Base-by-base conservation (phyloP, 1,284 basidiomycete species). In the Papiliotrema fonsecae region DNA sequence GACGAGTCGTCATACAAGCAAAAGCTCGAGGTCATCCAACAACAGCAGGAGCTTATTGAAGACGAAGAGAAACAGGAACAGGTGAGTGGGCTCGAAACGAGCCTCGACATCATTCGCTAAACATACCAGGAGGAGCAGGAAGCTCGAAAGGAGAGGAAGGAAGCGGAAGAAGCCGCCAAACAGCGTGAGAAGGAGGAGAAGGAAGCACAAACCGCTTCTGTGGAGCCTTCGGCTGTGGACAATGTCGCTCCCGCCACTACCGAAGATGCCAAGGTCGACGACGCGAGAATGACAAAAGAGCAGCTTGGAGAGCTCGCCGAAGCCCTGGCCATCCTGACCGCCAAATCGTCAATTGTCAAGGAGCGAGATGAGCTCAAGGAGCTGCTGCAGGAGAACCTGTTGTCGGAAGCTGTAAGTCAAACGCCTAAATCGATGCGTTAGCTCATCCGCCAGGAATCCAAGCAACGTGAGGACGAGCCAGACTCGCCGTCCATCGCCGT, bases 21-120 rank as follows among this genome's bases (percentile, higher is more conserved):
- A 78, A 92, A 94, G 75, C 82, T 98, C 51, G 94, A 97, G 61
- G 94, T 99, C 7, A 77, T 99, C 70, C 88, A 96, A 66, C 89
- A 99, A 70, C 94, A 98, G 74, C 91, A 98, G 71, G 94, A 98
- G 73, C 87, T 99, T 53, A 99, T 99, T 69, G 93, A 97, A 72
- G 94, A 97, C 70, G 94, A 98, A 75, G 85, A 93, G 57, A 94
- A 97, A 71, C 94, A 98, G 75, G 96, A 98, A 63, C 82, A 89
- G 73, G 72, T 69, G 27, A 42, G 54, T 49, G 6, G 27, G 14
- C n/a, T 14, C 31, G 16, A 6, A 24, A 13, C 47, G 16, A 18
- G 5, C 11, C 19, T n/a, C 19, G 5, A 21, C 39, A 28, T 21
- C 21, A 34, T 13, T 34, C 19, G 27, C 27, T 45, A 10, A 42